Evolutionary conservation across 106 monocot species (phyloP), one percentile per base, ranked within the genome.

Genomic region (Dendrobium catenatum): DNA sequence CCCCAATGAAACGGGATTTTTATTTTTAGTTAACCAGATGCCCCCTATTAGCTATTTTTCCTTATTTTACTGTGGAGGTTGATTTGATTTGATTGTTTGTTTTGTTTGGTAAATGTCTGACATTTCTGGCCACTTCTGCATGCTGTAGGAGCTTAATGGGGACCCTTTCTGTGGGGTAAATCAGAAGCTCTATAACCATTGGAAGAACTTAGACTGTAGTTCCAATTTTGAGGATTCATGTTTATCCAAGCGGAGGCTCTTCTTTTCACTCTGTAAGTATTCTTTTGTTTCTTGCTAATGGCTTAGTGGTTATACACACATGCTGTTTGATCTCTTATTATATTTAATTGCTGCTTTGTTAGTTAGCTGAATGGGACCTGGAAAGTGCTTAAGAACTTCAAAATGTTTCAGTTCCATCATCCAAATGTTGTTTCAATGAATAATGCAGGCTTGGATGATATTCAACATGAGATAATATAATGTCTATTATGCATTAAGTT

Each of bases 261-360:
- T 92, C 85, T 94, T 94, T 82, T 92, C 92, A 58, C 87, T 96
- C 42, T 93, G 96, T 95, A 86, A 88, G 88, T 81, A 79, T n/a
- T 79, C 76, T 84, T 59, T 47, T 68, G 44, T 13, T 48, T 9
- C 33, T 83, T 54, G 10, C n/a, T 73, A 49, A 22, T 85, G 9
- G 6, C 1, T 56, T 41, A 73, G 26, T 42, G 13, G 29, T 72
- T 66, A 59, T 51, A 51, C 51, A 15, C 31, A 58, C 31, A 2
- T 66, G n/a, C 22, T 9, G n/a, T 79, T 66, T 43, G 43, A 24
- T 22, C 64, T 26, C 5, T 66, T 22, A 66, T 26, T 66, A 22
- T 24, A 66, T 51, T 51, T 13, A 51, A 51, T 51, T 51, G 51
- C 51, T 51, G 2, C 13, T 51, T 51, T 66, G 26, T 66, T 66